Percentiles rank a stretch among this genome's conserved stretches.
Evolutionary conservation across 108 stramenopile species (phyloP).

Genomic region (Cyclotella atomus): DNA sequence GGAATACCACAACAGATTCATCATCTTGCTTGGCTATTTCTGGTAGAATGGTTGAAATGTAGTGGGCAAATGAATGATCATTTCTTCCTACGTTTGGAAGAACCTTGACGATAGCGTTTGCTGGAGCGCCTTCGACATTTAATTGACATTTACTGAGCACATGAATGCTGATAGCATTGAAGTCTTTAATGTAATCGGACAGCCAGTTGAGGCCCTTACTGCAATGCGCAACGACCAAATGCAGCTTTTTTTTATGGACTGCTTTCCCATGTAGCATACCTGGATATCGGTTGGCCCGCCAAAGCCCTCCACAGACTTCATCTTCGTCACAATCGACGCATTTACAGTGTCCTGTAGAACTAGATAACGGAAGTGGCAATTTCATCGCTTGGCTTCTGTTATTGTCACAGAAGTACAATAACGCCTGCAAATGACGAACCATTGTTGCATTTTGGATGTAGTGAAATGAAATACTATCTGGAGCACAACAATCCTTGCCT

Average conservation of each 20-base stretch:
- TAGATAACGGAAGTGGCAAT: too few relatives aligned
- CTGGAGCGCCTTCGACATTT: background rate
- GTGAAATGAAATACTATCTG: conserved; percentile 90
- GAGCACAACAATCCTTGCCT: conserved; percentile 84
- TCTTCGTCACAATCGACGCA: background rate
- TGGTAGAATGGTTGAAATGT: background rate
- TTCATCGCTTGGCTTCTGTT: too few relatives aligned
- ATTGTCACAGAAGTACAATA: too few relatives aligned
- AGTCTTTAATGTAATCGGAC: background rate
- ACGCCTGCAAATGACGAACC: conserved; percentile 72
- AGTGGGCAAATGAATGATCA: background rate
- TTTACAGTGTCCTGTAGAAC: too few relatives aligned
- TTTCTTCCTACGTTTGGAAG: background rate
- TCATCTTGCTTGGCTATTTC: background rate
- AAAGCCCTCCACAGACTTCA: background rate
- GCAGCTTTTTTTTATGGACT: background rate
- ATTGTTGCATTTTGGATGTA: conserved; percentile 83
- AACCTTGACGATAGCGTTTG: background rate
- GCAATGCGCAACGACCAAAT: background rate
- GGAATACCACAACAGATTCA: background rate
- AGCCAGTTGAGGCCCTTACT: background rate
- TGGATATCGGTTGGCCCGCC: background rate
- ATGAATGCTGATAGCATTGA: background rate
- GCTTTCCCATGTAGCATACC: background rate
- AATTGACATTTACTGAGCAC: background rate